A percentile compares a stretch with the other conserved stretches of the same genome.
phyloP scores from a whole-genome alignment of 805 yeast species.

The Lipomyces chichibuensis region DNA sequence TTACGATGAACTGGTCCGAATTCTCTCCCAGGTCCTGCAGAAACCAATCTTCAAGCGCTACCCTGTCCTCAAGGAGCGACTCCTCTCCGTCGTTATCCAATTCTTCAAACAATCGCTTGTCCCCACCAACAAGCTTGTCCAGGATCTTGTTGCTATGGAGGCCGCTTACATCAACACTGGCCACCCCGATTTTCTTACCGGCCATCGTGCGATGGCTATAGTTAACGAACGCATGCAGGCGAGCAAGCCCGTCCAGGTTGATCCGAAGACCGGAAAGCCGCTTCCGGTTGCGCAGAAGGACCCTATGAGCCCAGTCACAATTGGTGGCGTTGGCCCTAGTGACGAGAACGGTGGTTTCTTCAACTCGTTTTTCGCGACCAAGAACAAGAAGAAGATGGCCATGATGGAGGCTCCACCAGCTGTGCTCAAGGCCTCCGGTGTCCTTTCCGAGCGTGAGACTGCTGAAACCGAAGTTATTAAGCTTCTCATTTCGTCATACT shows the following conservation, averaged over 20 bases:
- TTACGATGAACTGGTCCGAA: conserved; percentile 92
- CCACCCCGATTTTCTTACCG: conserved; percentile 93
- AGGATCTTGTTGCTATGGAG: conserved; percentile 81
- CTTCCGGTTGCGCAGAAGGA: conserved; percentile 44
- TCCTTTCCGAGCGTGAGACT: conserved; percentile 91
- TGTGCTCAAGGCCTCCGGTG: conserved; percentile 87
- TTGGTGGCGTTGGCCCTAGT: conserved; percentile 44
- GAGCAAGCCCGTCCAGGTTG: conserved; percentile 72
- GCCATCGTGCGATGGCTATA: conserved; percentile 91
- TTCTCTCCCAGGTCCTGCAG: conserved; percentile 77
- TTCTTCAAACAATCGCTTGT: conserved; percentile 75
- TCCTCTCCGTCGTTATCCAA: conserved; percentile 76
- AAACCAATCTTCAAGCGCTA: conserved; percentile 85
- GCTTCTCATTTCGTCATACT: conserved; percentile 85
- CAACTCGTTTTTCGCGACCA: conserved; percentile 91
- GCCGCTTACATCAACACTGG: conserved; percentile 96
- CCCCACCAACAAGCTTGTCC: conserved; percentile 85
- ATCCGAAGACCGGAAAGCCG: conserved; percentile 89
- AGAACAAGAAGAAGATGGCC: conserved; percentile 90
- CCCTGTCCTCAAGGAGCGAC: conserved; percentile 86
- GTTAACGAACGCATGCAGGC: conserved; percentile 87
- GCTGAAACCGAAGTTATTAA: conserved; percentile 97
- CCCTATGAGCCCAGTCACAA: conserved; percentile 30
- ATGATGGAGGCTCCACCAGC: conserved; percentile 98
- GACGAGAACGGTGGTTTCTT: conserved; percentile 79